Base-by-base conservation (phyloP, 805 yeast genomes). In the Kodamaea sagamina region DNA sequence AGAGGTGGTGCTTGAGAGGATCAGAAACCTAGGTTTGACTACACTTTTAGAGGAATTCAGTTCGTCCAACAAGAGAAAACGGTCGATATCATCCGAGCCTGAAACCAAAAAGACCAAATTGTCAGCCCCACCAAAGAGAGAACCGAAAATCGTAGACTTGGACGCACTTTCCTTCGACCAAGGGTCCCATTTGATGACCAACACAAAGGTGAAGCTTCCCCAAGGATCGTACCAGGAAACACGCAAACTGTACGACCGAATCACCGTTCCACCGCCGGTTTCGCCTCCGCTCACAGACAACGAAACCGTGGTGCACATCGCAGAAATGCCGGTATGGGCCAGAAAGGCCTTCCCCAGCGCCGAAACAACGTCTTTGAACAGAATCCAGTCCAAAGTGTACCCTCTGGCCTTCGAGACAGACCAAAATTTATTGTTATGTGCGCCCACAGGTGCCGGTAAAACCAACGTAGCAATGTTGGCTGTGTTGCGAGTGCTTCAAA, bases 391-490 rank as follows among this genome's bases (percentile, higher is more conserved):
- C 1, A 78, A 77, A 47, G 89, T 90, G 0, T 88, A 65, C 50
- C 93, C 93, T 1, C 58, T 70, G n/a, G 97, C 96, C 0, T 87
- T 92, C 50, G 55, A 73, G 3, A 65, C 77, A 1, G 93, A 87
- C 56, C 73, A 74, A 4, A 92, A 90, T 54, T 59, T 93, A 29
- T 67, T 92, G 12, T 68, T 92, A 52, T 92, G 98, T 74, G 98
- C 99, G 1, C 99, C 99, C 5, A 92, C 99, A 0, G 99, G 99
- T 68, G 97, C 97, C 2, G 99, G 99, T 68, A 92, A 92, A 61
- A 92, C 99, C 16, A 93, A 93, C 60, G 96, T 93, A 21, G 99
- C 99, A 0, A 79, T 93, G 82, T 64, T 93, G 36, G 72, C 96
- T 0, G 74, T 87, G 4, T 67, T 90, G n/a, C 66, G 84, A 38